Evolutionary conservation across 306 rosid genomes (phyloP).

Genomic region (Acacia crassicarpa): DNA sequence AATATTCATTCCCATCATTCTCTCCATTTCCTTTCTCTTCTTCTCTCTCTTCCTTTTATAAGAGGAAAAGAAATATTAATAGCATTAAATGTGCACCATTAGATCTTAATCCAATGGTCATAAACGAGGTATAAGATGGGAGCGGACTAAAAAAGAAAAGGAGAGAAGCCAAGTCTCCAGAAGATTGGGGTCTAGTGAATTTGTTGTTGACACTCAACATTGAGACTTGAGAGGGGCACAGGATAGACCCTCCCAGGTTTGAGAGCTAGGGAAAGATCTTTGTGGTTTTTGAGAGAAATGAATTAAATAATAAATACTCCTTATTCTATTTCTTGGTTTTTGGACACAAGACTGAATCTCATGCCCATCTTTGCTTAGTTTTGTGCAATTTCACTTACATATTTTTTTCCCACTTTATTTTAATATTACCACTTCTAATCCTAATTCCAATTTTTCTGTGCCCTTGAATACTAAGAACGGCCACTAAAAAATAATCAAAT

Average conservation of each 20-base stretch:
- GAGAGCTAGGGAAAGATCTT: background rate
- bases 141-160: too few species aligned
- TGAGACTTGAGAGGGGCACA: background rate
- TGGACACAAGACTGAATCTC: background rate
- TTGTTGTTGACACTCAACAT: constrained; percentile 7
- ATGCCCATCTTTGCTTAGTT: background rate
- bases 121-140: too few species aligned
- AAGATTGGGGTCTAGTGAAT: background rate
- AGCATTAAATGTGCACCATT: too few species aligned
- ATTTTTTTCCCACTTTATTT: background rate
- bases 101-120: too few species aligned
- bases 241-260: constrained; percentile 24
- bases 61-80: too few species aligned
- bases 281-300: background rate
- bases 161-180: too few species aligned
- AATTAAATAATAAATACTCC: background rate
- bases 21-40: too few species aligned
- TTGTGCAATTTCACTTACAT: background rate
- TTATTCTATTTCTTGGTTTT: constrained; percentile 3
- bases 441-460: background rate
- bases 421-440: background rate
- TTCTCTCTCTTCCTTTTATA: too few species aligned
- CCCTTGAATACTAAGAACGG: background rate
- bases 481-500: background rate
- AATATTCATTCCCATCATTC: too few species aligned